These are phyloP conservation scores for Ophiocordyceps camponoti-rufipedis DNA, from an alignment of 2,329 filamentous ascomycete species.

Conservation along the genomic window DNA sequence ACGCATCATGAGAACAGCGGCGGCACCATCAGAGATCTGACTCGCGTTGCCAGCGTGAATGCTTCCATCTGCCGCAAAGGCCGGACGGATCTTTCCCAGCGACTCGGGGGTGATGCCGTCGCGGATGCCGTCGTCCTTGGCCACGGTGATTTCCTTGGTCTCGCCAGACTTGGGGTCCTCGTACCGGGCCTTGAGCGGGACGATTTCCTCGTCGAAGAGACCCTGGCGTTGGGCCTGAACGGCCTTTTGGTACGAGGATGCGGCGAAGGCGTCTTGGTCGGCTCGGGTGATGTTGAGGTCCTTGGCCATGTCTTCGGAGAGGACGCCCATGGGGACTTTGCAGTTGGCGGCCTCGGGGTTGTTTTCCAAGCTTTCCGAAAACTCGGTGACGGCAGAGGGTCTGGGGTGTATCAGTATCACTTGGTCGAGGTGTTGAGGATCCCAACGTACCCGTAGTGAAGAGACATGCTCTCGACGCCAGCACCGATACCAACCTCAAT, in stretches of 20 bases:
- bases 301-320: constrained; percentile 91
- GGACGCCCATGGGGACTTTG: constrained; percentile 90
- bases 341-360: constrained; percentile 78
- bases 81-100: constrained; percentile 76
- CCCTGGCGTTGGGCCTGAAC: constrained; percentile 67
- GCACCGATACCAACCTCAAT: constrained; percentile 90
- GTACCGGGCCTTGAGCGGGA: constrained; percentile 68
- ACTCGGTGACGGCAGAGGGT: constrained; percentile 74
- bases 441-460: constrained; percentile 49
- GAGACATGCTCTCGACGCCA: constrained; percentile 91
- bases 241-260: constrained; percentile 84
- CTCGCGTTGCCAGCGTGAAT: constrained; percentile 95
- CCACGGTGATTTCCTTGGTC: constrained; percentile 64
- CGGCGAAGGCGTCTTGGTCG: constrained; percentile 82
- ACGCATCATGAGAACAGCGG: constrained; percentile 90
- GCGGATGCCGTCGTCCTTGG: constrained; percentile 74
- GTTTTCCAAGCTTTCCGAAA: constrained; percentile 72
- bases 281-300: constrained; percentile 55
- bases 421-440: not conserved
- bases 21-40: constrained; percentile 90
- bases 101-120: constrained; percentile 73
- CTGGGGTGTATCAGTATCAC: constrained; percentile 16
- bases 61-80: constrained; percentile 77
- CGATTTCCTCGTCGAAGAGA: constrained; percentile 87
- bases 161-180: constrained; percentile 84